phyloP scores from a whole-genome alignment of 2,329 filamentous ascomycete species.

The Pseudodiploospora longispora region DNA sequence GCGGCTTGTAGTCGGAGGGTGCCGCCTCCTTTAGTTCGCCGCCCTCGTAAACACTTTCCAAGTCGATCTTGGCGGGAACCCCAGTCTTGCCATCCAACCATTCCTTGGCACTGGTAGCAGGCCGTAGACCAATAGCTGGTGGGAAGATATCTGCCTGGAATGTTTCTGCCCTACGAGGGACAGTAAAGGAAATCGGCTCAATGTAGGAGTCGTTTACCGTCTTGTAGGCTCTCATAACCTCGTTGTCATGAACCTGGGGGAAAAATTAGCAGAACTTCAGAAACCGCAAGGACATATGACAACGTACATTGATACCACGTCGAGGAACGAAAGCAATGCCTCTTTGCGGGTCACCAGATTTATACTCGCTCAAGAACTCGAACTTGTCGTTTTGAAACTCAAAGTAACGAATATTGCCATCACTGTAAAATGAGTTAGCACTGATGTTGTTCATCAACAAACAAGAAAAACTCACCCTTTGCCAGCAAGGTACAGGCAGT shows the following conservation, averaged over 20 bases:
- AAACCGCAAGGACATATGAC: background rate
- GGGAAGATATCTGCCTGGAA: constrained; percentile 98
- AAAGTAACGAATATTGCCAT: constrained; percentile 98
- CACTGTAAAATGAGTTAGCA: constrained; percentile 40
- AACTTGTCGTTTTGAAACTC: constrained; percentile 99
- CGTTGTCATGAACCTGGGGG: constrained; percentile 77
- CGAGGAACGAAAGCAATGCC: constrained; percentile 92
- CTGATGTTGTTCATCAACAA: background rate
- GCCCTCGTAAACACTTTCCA: constrained; percentile 87
- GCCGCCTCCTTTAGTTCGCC: constrained; percentile 66
- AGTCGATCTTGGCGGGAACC: constrained; percentile 82
- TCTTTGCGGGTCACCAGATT: constrained; percentile 90
- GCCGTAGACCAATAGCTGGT: constrained; percentile 69
- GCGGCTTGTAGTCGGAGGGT: constrained; percentile 57
- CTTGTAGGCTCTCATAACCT: constrained; percentile 93
- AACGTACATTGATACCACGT: constrained; percentile 76
- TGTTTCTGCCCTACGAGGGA: constrained; percentile 83
- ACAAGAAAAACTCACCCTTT: constrained; percentile 63
- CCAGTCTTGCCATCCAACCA: constrained; percentile 83
- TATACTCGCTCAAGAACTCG: constrained; percentile 93
- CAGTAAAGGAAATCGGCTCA: constrained; percentile 95
- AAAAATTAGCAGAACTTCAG: constrained; percentile 12
- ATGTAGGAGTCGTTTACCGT: constrained; percentile 92
- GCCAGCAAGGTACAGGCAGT: constrained; percentile 90
- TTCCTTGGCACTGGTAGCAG: constrained; percentile 70